A percentile compares a stretch with the other conserved stretches of the same genome.
Evolutionary conservation across 352 stramenopile genomes (phyloP).

Genomic region (Pythium aphanidermatum): DNA sequence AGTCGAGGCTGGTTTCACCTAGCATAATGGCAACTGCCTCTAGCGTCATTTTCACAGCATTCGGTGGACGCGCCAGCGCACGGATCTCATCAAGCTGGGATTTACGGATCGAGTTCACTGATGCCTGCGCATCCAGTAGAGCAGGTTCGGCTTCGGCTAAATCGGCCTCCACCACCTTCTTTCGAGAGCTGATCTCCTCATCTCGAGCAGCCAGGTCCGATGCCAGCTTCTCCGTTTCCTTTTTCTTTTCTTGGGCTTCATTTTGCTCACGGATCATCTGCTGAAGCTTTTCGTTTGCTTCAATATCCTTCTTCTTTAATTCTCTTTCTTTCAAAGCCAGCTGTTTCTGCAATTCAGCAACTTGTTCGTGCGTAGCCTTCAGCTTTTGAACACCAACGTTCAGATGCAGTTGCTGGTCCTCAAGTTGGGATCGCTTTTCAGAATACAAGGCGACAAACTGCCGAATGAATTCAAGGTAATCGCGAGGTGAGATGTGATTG

Average conservation of each 20-base stretch:
- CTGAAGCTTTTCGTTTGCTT: slow-evolving; percentile 98
- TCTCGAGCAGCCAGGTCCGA: slow-evolving; percentile 94
- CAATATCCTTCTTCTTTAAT: slow-evolving; percentile 94
- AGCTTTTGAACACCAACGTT: slow-evolving; percentile 99
- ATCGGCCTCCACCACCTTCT: slow-evolving; percentile 94
- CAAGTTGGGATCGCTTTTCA: slow-evolving; percentile 88
- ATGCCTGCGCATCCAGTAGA: slow-evolving; percentile 94
- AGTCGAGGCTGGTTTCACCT: slow-evolving; percentile 94
- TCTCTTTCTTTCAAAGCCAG: slow-evolving; percentile 93
- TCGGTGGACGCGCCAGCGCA: slow-evolving; percentile 92
- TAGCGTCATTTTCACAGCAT: slow-evolving; percentile 95
- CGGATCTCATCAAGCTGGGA: slow-evolving; percentile 98
- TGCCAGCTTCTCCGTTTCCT: slow-evolving; percentile 94
- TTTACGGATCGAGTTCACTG: slow-evolving; percentile 98
- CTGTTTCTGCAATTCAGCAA: slow-evolving; percentile 87
- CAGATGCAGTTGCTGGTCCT: slow-evolving; percentile 97
- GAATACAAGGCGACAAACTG: slow-evolving; percentile 89
- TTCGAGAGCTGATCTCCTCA: slow-evolving; percentile 92
- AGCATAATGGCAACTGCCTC: slow-evolving; percentile 98
- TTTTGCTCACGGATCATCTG: slow-evolving; percentile 99
- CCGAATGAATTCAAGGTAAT: slow-evolving; percentile 92
- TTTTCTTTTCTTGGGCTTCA: slow-evolving; percentile 95
- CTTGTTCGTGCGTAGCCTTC: slow-evolving; percentile 96
- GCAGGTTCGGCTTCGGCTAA: slow-evolving; percentile 97
- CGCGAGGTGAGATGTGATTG: slow-evolving; percentile 88